These are phyloP conservation scores for Suhomyces kunorum DNA, from an alignment of 1,139 yeast genomes.

Conservation along the genomic window DNA sequence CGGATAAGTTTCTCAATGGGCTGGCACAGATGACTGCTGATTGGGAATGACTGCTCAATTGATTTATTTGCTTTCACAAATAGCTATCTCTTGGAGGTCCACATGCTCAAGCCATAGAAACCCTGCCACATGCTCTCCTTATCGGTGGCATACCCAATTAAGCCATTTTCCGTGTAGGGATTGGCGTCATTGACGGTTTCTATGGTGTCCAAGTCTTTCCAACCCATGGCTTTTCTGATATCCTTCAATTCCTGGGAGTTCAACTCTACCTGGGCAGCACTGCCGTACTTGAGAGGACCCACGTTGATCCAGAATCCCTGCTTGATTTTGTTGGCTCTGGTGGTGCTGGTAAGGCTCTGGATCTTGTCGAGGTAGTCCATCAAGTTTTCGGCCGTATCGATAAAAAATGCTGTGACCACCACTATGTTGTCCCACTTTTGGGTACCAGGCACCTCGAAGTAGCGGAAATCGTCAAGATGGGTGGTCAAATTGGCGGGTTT, in stretches of 20 bases:
- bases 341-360: conserved; percentile 44
- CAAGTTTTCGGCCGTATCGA: conserved; percentile 86
- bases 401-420: conserved; percentile 70
- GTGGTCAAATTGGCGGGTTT: conserved; percentile 52
- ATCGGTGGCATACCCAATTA: conserved; percentile 61
- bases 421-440: conserved; percentile 49
- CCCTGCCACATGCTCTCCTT: conserved; percentile 73
- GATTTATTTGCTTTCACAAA: too few species aligned
- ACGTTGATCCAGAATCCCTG: conserved; percentile 74
- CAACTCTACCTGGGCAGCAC: conserved; percentile 78
- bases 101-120: conserved; percentile 63
- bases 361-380: conserved; percentile 70
- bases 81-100: conserved; percentile 30
- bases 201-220: conserved; percentile 54
- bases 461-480: conserved; percentile 67
- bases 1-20: too few species aligned
- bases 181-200: conserved; percentile 33
- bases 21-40: too few species aligned
- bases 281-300: conserved; percentile 88
- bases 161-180: conserved; percentile 18
- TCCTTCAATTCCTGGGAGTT: conserved; percentile 60
- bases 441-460: conserved; percentile 37
- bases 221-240: conserved; percentile 59
- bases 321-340: conserved; percentile 24
- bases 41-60: too few species aligned